Percentiles rank a stretch among this genome's conserved stretches.
Conservation (phyloP, 1,284 basidiomycete genomes). For the Earliella scabrosa region DNA sequence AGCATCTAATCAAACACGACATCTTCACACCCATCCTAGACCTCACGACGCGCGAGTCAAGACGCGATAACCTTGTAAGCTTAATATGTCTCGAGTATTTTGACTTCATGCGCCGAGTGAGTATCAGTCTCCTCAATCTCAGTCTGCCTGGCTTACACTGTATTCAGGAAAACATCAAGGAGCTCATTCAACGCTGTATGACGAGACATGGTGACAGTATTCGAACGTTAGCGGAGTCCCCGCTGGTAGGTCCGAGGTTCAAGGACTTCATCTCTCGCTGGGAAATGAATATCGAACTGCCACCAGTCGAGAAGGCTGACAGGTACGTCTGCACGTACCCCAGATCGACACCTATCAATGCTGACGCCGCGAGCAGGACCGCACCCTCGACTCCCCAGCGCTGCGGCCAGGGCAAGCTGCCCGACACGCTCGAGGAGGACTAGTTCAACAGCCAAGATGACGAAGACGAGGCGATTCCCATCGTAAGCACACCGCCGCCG, state of each 20-base stretch:
- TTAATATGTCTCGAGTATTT: conserved; percentile 97
- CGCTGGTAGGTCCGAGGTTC: conserved; percentile 72
- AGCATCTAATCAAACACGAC: conserved; percentile 86
- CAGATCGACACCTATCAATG: background rate
- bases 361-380: conserved; percentile 3
- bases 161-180: conserved; percentile 83
- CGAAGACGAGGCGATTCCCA: conserved; percentile 41
- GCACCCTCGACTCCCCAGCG: conserved; percentile 32
- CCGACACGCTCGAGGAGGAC: conserved; percentile 81
- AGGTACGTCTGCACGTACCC: conserved; percentile 47
- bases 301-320: conserved; percentile 56
- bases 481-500: conserved; percentile 39
- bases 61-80: conserved; percentile 89
- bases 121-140: conserved; percentile 8
- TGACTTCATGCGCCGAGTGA: conserved; percentile 85
- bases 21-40: conserved; percentile 84
- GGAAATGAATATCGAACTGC: conserved; percentile 92
- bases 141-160: conserved; percentile 9
- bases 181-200: conserved; percentile 86
- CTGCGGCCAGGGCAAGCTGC: conserved; percentile 54
- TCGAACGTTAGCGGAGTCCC: conserved; percentile 63
- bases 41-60: conserved; percentile 81
- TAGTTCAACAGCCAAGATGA: conserved; percentile 90
- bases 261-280: conserved; percentile 76
- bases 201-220: conserved; percentile 73